Percentiles rank a stretch among this genome's conserved stretches.
Conservation (phyloP, 495 filamentous ascomycete species). For the Penicillium psychrofluorescens region DNA sequence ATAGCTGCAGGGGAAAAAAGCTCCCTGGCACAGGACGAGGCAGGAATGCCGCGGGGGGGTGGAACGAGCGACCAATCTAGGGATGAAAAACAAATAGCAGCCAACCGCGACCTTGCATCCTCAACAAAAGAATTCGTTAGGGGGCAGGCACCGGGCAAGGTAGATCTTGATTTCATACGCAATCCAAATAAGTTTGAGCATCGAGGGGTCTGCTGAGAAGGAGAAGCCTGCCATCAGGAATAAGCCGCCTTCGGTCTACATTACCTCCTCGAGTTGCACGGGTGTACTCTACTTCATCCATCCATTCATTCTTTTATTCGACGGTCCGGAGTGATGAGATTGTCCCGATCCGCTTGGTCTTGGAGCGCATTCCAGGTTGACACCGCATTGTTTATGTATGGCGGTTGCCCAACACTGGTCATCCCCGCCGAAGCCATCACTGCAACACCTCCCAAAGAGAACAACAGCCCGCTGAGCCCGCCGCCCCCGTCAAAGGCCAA, state of each 20-base stretch:
- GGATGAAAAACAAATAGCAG: conserved; percentile 9
- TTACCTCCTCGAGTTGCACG: too few relatives aligned
- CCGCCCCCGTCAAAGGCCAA: conserved; percentile 2
- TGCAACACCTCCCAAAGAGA: background rate
- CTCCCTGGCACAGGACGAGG: conserved; percentile 1
- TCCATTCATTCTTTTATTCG: background rate
- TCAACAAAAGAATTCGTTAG: background rate
- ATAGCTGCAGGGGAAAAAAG: background rate
- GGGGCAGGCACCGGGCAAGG: background rate
- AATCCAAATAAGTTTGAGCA: too few relatives aligned
- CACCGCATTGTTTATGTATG: conserved; percentile 23
- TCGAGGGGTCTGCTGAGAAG: too few relatives aligned
- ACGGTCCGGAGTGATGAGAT: conserved; percentile 8
- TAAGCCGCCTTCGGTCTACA: too few relatives aligned
- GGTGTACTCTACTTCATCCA: too few relatives aligned
- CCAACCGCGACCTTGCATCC: conserved; percentile 3
- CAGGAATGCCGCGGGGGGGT: conserved; percentile 10
- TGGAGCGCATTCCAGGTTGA: conserved; percentile 23
- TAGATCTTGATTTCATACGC: too few relatives aligned
- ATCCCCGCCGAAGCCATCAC: conserved; percentile 12
- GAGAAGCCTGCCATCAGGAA: too few relatives aligned
- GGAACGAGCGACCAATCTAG: conserved; percentile 12
- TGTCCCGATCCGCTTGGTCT: conserved; percentile 12
- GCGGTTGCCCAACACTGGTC: conserved; percentile 12
- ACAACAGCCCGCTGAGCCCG: background rate